Conservation (phyloP, 225 moss, liverwort and hornwort genomes). For the Pseudoscleropodium purum region DNA sequence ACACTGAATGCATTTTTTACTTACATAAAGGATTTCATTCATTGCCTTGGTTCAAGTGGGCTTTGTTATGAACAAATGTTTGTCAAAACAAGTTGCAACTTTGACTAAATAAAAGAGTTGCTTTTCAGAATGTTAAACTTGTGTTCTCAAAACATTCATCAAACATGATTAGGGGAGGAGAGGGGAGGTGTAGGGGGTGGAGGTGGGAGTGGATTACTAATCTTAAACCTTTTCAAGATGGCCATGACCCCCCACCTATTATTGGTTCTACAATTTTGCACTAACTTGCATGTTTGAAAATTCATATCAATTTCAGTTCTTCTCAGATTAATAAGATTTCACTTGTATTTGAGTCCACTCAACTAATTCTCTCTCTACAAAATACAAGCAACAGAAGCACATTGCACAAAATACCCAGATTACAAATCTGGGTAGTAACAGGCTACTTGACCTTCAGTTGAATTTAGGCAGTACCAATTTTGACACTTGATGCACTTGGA, state of each 20-base stretch:
- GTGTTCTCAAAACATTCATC: background rate
- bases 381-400: background rate
- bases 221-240: background rate
- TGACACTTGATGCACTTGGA: conserved; percentile 9
- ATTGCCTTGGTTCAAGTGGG: background rate
- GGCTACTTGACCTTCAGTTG: too few relatives aligned
- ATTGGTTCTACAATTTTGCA: background rate
- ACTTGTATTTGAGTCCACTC: background rate
- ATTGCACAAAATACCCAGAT: background rate
- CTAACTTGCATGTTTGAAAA: background rate
- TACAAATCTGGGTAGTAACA: background rate
- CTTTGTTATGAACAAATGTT: background rate
- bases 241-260: background rate
- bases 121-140: background rate
- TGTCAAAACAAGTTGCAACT: background rate
- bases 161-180: rapidly evolving
- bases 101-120: background rate
- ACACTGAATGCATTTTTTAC: too few relatives aligned
- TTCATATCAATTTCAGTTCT: background rate
- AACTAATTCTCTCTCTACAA: too few relatives aligned
- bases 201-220: background rate
- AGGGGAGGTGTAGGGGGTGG: too few relatives aligned
- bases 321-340: rapidly evolving
- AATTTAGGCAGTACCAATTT: background rate
- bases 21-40: too few relatives aligned